Conservation (phyloP, 2,329 filamentous ascomycete species). For the Fusarium subtropicale region DNA sequence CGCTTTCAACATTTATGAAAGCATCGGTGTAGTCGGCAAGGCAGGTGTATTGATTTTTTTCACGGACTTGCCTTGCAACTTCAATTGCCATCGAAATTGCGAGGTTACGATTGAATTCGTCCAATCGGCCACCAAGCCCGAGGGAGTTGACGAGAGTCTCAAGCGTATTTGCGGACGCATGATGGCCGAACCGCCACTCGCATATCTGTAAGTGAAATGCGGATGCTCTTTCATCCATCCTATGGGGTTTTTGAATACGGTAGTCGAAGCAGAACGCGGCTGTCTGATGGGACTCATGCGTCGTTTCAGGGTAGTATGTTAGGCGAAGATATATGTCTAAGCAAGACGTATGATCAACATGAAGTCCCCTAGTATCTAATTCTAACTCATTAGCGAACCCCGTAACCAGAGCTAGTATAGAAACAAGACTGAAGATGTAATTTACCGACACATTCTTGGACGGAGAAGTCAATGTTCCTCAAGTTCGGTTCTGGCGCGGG, state of each 20-base stretch:
- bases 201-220: not conserved
- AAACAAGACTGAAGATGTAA: not conserved
- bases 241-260: not conserved
- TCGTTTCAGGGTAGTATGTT: not conserved
- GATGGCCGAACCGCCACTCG: rapidly evolving
- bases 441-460: rapidly evolving
- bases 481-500: not conserved
- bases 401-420: rapidly evolving
- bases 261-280: not conserved
- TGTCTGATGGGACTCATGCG: not conserved
- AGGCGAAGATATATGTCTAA: not conserved
- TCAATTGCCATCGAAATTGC: not conserved
- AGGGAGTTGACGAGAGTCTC: rapidly evolving
- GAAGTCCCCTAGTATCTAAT: not conserved
- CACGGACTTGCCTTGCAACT: not conserved
- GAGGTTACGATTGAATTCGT: not conserved
- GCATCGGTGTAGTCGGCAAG: not conserved
- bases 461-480: not conserved
- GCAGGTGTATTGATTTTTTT: not conserved
- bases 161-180: rapidly evolving
- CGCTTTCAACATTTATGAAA: not conserved
- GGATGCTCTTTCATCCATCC: not conserved
- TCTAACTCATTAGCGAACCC: not conserved
- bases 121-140: rapidly evolving
- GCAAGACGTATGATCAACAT: not conserved